Base-by-base conservation (phyloP, 495 filamentous ascomycete genomes). In the Penicillium odoratum region DNA sequence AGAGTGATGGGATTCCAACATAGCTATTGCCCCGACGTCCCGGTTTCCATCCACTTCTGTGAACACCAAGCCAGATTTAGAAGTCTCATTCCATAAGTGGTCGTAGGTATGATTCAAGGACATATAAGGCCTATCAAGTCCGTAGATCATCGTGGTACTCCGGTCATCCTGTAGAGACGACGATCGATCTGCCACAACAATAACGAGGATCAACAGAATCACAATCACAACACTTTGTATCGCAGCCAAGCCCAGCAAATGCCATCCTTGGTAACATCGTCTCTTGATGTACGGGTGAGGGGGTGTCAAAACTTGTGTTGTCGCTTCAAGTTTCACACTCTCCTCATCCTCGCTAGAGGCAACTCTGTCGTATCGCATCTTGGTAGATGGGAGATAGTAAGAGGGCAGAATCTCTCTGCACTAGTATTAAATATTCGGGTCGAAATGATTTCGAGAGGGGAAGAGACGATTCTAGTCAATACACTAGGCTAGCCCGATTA, bases 331-430 rank as follows among this genome's bases (percentile, higher is more conserved):
- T 44, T 44, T 15, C 42, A 7, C n/a, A 44, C 5, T n/a, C 15
- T 44, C 42, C n/a, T 44, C 42, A 8, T 44, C 42, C 42, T 44
- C 42, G 42, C n/a, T 44, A 25, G n/a, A 44, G 42, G 42, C 42
- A 44, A 44, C 42, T 44, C n/a, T 44, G 42, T 44, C 42, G 42
- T 44, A 44, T 44, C 42, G 42, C 42, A 44, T 44, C 42, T 44
- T 44, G 42, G 42, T 44, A 7, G 21, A 18, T 44, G n/a, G 13
- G 42, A 44, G n/a, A 21, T 16, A 44, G n/a, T 18, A 44, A 44
- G 15, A 44, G 15, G 42, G 7, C 44, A 28, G 44, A 46, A 46
- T 46, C 18, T 3, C 4, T 46, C 44, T 46, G 44, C 44, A 26
- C 44, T 46, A 46, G 21, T 28, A 44, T 44, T 0, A 1, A 26